These are phyloP conservation scores for Carex scoparia DNA, from an alignment of 176 grass and related monocot genomes.

Conservation along the genomic window DNA sequence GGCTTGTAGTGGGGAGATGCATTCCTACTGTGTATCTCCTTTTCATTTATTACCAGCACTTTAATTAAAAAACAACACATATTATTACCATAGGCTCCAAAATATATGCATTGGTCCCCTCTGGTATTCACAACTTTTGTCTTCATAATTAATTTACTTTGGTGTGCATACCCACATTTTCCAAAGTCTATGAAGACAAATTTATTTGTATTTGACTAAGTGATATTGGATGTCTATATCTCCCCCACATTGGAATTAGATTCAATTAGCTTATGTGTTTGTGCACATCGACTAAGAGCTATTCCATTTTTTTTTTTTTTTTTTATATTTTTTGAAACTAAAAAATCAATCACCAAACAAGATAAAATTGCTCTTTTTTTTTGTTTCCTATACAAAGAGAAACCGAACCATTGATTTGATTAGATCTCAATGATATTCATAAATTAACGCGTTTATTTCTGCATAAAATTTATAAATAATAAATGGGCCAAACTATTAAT, in stretches of 20 bases:
- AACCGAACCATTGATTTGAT: no score
- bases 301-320: no score
- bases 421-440: no score
- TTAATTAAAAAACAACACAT: slow-evolving; percentile 10
- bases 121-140: not conserved
- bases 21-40: not conserved
- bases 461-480: no score
- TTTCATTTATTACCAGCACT: not conserved
- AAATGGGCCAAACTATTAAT: no score
- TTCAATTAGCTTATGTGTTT: no score
- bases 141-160: not conserved
- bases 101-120: slow-evolving; percentile 25
- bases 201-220: not conserved
- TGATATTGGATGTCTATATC: slow-evolving; percentile 8
- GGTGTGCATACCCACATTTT: slow-evolving; percentile 7
- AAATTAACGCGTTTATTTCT: no score
- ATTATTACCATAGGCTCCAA: slow-evolving; percentile 6
- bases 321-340: no score
- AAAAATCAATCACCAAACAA: no score
- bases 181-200: not conserved
- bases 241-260: not conserved
- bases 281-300: no score
- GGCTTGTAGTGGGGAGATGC: not conserved
- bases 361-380: no score
- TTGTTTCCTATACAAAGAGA: no score